Conservation (phyloP, 345 rosid species). For the Eucalyptus cloeziana region DNA sequence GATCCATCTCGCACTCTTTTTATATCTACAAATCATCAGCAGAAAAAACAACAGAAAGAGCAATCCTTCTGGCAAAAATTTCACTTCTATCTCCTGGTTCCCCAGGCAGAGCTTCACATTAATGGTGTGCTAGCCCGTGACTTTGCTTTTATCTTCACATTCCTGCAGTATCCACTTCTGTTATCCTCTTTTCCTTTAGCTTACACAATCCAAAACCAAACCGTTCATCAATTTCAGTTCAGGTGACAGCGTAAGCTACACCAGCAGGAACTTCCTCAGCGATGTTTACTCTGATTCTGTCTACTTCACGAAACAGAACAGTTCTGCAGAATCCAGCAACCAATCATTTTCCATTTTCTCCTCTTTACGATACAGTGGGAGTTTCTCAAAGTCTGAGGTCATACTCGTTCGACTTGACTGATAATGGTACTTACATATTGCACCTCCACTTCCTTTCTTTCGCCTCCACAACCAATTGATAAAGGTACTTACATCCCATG, state of each 20-base stretch:
- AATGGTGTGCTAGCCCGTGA: not conserved
- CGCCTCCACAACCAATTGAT: not conserved
- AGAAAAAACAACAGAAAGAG: not conserved
- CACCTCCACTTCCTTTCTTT: constrained; percentile 28
- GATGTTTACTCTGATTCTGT: not conserved
- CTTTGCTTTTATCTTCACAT: not conserved
- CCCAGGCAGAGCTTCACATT: not conserved
- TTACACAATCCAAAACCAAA: not conserved
- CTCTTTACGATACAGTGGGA: constrained; percentile 34
- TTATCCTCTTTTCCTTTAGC: not conserved
- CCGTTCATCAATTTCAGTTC: constrained; percentile 17
- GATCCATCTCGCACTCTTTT: not conserved
- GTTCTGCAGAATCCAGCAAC: not conserved
- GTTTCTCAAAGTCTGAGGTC: constrained; percentile 8
- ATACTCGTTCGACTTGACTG: constrained; percentile 12
- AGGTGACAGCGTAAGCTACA: not conserved
- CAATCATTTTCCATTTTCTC: not conserved
- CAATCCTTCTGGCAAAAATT: not conserved
- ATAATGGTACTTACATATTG: constrained; percentile 15
- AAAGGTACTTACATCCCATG: constrained; percentile 22
- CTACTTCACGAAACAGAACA: not conserved
- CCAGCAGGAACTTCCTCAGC: not conserved
- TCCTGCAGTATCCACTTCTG: not conserved
- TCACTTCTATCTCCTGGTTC: not conserved
- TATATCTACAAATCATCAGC: not conserved